Percentiles rank a stretch among this genome's conserved stretches.
Evolutionary conservation across 1,284 basidiomycete species (phyloP).

Genomic region (Trichosporon sp.): DNA sequence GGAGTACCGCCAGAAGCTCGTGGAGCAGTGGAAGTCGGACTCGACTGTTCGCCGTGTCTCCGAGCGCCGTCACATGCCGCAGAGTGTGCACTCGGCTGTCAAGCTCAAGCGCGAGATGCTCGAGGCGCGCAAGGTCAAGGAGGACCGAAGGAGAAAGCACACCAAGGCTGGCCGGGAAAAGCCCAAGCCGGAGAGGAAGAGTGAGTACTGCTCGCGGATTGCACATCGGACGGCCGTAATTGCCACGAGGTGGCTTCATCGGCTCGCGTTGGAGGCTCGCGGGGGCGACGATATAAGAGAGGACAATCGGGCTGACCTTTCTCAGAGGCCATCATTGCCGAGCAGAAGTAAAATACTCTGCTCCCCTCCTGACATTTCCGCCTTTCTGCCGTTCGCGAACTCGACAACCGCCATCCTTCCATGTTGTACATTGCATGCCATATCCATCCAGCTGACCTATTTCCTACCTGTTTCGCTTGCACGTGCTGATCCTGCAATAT

Average conservation of each 20-base stretch:
- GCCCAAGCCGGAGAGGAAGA: constrained; percentile 87
- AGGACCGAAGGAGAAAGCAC: constrained; percentile 85
- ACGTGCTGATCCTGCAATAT: neutral
- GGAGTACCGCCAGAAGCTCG: constrained; percentile 85
- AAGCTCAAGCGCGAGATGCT: constrained; percentile 91
- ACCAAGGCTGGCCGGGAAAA: constrained; percentile 77
- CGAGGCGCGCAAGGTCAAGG: constrained; percentile 81
- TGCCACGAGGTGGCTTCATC: no score
- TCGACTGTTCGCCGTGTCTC: constrained; percentile 74
- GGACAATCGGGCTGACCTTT: constrained; percentile 7
- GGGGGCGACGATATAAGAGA: neutral
- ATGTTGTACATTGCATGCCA: constrained; percentile 24
- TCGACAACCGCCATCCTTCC: neutral
- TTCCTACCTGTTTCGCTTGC: neutral
- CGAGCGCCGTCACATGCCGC: constrained; percentile 80
- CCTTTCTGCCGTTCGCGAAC: neutral
- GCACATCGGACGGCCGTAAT: no score
- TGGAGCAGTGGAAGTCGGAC: constrained; percentile 83
- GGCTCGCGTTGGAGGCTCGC: neutral
- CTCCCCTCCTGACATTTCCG: neutral
- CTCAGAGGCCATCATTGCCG: constrained; percentile 62
- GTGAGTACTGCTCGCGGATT: constrained; percentile 33
- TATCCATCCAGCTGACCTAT: constrained; percentile 3
- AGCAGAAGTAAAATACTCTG: constrained; percentile 56
- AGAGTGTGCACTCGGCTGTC: constrained; percentile 78